Conservation (phyloP, 371 early-diverging fungal genomes). For the Mortierella sp. region DNA sequence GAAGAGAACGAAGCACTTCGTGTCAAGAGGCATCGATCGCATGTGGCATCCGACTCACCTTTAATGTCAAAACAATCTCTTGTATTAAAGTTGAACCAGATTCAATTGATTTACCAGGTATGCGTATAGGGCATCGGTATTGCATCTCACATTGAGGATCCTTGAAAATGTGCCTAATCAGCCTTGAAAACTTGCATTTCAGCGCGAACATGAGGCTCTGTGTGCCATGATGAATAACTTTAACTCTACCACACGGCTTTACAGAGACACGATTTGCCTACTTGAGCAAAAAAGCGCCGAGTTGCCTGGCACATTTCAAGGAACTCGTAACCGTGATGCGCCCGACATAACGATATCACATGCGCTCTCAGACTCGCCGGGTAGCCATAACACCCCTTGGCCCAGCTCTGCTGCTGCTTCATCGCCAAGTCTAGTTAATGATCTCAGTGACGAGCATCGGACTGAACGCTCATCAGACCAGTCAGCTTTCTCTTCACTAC, state of each 20-base stretch:
- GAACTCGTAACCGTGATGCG: background rate
- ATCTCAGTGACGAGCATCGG: background rate
- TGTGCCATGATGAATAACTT: slow-evolving; percentile 20
- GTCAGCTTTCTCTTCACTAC: background rate
- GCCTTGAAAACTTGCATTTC: background rate
- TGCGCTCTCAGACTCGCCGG: too few relatives aligned
- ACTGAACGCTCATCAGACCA: background rate
- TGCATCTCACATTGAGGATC: too few relatives aligned
- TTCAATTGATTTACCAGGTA: slow-evolving; percentile 16
- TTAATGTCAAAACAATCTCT: background rate
- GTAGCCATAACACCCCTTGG: too few relatives aligned
- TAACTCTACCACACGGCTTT: slow-evolving; percentile 16
- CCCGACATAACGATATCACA: too few relatives aligned
- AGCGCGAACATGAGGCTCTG: slow-evolving; percentile 23
- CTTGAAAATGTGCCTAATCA: background rate
- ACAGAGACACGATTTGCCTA: slow-evolving; percentile 12
- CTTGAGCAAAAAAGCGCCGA: background rate
- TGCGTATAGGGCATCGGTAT: too few relatives aligned
- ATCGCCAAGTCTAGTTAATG: background rate
- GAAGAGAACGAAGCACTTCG: background rate
- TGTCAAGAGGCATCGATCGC: background rate
- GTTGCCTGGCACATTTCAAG: too few relatives aligned
- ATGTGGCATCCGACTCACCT: background rate
- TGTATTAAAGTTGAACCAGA: slow-evolving; percentile 1
- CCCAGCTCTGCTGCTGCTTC: background rate